A percentile compares a stretch with the other conserved stretches of the same genome.
These are phyloP conservation scores for Tarenaya hassleriana DNA, from an alignment of 345 rosid genomes.

Conservation along the genomic window DNA sequence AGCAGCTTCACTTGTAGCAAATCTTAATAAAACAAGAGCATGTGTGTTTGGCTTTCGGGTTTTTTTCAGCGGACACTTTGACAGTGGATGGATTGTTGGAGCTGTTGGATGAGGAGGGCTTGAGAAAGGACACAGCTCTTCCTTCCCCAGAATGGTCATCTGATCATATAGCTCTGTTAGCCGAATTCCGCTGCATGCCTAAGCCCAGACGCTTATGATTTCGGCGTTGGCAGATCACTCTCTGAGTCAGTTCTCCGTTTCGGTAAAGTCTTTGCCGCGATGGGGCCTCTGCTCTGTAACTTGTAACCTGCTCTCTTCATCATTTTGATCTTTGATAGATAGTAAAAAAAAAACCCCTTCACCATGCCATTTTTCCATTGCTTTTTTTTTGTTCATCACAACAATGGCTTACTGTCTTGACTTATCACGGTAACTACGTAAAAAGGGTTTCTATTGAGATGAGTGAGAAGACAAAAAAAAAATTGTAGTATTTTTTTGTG, in stretches of 20 bases:
- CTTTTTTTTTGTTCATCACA: no score
- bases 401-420: no score
- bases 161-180: slow-evolving; percentile 62
- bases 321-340: not conserved
- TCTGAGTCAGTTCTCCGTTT: no score
- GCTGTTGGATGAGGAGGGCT: slow-evolving; percentile 65
- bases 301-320: no score
- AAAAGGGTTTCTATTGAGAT: no score
- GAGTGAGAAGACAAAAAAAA: no score
- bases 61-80: slow-evolving; percentile 55
- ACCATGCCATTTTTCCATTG: no score
- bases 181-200: slow-evolving; percentile 66
- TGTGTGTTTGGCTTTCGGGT: not conserved
- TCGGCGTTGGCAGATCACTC: no score
- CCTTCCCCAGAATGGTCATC: slow-evolving; percentile 80
- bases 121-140: slow-evolving; percentile 71
- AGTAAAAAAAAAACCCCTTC: not conserved
- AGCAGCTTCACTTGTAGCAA: not conserved
- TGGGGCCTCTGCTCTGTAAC: no score
- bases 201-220: slow-evolving; percentile 61
- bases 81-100: slow-evolving; percentile 63
- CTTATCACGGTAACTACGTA: no score
- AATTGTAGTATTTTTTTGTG: no score
- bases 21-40: not conserved
- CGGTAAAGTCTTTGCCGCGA: no score